These are phyloP conservation scores for Coelastrella sp. DNA, from an alignment of 139 green algal species.

Conservation along the genomic window DNA sequence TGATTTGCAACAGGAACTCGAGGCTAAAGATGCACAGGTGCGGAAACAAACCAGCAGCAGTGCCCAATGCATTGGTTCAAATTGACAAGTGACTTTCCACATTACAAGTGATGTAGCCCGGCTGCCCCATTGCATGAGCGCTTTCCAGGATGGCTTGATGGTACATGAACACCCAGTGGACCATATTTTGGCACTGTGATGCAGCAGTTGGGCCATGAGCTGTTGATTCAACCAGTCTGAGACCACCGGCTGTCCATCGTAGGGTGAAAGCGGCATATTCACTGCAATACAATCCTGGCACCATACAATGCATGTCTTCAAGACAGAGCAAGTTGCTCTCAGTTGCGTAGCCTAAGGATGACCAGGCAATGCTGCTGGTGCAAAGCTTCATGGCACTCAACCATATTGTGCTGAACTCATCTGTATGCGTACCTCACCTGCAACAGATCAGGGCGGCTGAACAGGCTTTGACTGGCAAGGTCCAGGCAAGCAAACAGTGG, in stretches of 20 bases:
- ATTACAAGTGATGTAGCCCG: neutral
- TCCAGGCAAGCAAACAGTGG: slow-evolving; percentile 63
- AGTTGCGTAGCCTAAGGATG: neutral
- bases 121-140: no score
- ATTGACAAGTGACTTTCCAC: neutral
- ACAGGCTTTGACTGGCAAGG: slow-evolving; percentile 42
- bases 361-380: neutral
- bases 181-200: no score
- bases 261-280: no score
- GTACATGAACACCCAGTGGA: no score
- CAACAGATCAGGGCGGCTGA: slow-evolving; percentile 14
- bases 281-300: no score
- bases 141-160: no score
- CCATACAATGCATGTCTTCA: no score
- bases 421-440: neutral
- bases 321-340: no score
- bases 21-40: slow-evolving; percentile 25
- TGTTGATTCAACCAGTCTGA: no score
- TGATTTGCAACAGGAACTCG: slow-evolving; percentile 45
- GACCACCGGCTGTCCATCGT: no score
- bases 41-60: neutral
- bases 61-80: no score
- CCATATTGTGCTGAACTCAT: neutral
- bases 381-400: neutral
- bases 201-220: no score